Evolutionary conservation across 2,329 filamentous ascomycete genomes (phyloP), one percentile per base, ranked within the genome.

Genomic region (Hypoxylon sp.): DNA sequence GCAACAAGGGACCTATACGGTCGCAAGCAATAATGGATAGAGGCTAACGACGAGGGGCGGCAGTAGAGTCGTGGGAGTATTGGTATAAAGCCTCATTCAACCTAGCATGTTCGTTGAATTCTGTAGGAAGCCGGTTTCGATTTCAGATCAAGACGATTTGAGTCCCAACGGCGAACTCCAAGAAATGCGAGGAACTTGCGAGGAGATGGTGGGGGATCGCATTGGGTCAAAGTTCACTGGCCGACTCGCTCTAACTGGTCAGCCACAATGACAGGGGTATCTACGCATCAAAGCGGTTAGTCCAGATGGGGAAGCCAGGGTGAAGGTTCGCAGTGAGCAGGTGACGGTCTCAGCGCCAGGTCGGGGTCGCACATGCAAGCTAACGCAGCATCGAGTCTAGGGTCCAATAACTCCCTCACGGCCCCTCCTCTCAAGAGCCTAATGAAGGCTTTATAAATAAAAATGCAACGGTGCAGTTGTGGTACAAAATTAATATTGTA

Each of bases 161-260:
- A 55, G 26, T 56, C 61, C 62, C 54, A 57, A 64, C 68, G 55
- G 63, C 55, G 59, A 67, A 63, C 58, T 62, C 61, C 42, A 61
- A 55, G 46, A 55, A 65, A 61, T 65, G 53, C 37, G 54, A 69
- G 46, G 47, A 61, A 50, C 44, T n/a, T 22, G 50, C 61, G 65
- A 68, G 58, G 54, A 65, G 63, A 65, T 67, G 50, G 67, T 67
- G 69, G 69, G 69, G 68, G 52, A 56, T 65, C 51, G 66, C 59
- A 70, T 69, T 71, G 47, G 56, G 8, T 56, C 13, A 35, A 42
- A 11, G 29, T 9, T 31, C 29, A 9, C 29, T 31, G 29, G 5
- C 29, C 8, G 5, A 9, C 29, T 31, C 3, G 5, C 29, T 31
- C 46, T 66, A 0, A 67, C 57, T 71, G 59, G 63, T 60, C 48